A percentile compares a stretch with the other conserved stretches of the same genome.
phyloP scores from a whole-genome alignment of 2,329 filamentous ascomycete species.

The Dryadomyces sulphureus region DNA sequence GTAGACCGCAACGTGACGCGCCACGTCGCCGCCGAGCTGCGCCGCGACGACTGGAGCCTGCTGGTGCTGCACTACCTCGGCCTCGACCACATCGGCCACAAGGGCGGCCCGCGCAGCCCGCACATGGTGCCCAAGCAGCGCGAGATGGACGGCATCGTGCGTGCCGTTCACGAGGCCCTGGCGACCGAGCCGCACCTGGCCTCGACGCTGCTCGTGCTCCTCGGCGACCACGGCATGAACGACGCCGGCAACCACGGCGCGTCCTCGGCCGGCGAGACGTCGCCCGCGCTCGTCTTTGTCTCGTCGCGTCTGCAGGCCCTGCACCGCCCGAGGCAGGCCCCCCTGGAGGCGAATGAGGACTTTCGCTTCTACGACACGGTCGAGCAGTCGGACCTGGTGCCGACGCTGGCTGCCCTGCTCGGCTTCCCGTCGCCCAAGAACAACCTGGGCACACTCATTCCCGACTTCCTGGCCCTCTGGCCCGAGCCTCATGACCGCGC shows the following conservation, averaged over 20 bases:
- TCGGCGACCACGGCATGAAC: constrained; percentile 98
- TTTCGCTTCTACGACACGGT: constrained; percentile 74
- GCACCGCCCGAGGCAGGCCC: background rate
- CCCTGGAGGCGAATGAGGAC: constrained; percentile 41
- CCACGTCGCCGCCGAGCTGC: constrained; percentile 65
- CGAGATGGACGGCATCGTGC: constrained; percentile 48
- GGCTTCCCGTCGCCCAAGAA: constrained; percentile 83
- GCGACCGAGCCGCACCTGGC: constrained; percentile 53
- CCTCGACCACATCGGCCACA: constrained; percentile 94
- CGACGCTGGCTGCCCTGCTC: constrained; percentile 72
- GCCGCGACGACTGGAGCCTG: constrained; percentile 70
- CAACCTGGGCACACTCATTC: constrained; percentile 75
- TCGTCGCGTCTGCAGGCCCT: constrained; percentile 54
- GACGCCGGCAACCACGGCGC: constrained; percentile 95
- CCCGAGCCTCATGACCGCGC: constrained; percentile 42
- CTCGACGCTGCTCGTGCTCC: constrained; percentile 71
- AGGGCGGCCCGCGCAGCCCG: constrained; percentile 68
- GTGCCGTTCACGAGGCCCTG: constrained; percentile 62
- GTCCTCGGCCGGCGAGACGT: constrained; percentile 86
- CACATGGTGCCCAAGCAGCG: constrained; percentile 87
- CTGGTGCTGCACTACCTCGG: constrained; percentile 94
- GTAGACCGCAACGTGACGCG: constrained; percentile 96
- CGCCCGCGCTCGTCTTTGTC: constrained; percentile 79
- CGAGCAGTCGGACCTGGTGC: constrained; percentile 90
- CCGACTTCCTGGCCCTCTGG: constrained; percentile 69